Evolutionary conservation across 768 basidiomycete species (phyloP), one percentile per base, ranked within the genome.

Genomic region (Tulasnella sp.): DNA sequence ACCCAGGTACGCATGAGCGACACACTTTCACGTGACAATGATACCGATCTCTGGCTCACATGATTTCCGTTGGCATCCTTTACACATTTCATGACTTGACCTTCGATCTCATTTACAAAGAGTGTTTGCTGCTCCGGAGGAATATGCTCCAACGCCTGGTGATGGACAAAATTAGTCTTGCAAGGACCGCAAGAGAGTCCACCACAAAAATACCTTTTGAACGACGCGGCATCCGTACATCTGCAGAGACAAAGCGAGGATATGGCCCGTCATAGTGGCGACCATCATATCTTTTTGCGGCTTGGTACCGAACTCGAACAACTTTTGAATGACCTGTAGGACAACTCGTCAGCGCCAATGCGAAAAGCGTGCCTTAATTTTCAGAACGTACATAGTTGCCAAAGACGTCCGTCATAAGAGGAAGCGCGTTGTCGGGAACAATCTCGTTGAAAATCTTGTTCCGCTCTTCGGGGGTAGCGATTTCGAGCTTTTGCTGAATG

Each of bases 171-270:
- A 67, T 72, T 16, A 72, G 71, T 17, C 22, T 29, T 37, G 40
- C 19, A 5, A 47, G 19, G n/a, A 35, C 35, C n/a, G 1, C 17
- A 36, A 36, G 12, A 39, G 41, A 59, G 37, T 35, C 2, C 19
- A 16, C 14, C 75, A 32, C 74, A n/a, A n/a, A n/a, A n/a, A n/a
- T n/a, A 92, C 93, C 89, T 94, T 94, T 79, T 96, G 94, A 22
- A 95, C 90, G 7, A 98, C 95, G 16, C 96, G 88, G 80, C 96
- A 99, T 4, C 95, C 96, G 79, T 98, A 98, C 86, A 95, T 92
- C 78, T 98, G 92, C 71, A 91, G 81, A 11, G 94, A 91, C 68
- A 98, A 82, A 17, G 85, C 81, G 3, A 94, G 81, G 40, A 95
- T 84, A 77, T 90, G 88, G 0, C 88, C 88, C 77, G 93, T 89